A percentile compares a stretch with the other conserved stretches of the same genome.
Evolutionary conservation across 2,329 filamentous ascomycete genomes (phyloP).

Genomic region (Colletotrichum siamense): DNA sequence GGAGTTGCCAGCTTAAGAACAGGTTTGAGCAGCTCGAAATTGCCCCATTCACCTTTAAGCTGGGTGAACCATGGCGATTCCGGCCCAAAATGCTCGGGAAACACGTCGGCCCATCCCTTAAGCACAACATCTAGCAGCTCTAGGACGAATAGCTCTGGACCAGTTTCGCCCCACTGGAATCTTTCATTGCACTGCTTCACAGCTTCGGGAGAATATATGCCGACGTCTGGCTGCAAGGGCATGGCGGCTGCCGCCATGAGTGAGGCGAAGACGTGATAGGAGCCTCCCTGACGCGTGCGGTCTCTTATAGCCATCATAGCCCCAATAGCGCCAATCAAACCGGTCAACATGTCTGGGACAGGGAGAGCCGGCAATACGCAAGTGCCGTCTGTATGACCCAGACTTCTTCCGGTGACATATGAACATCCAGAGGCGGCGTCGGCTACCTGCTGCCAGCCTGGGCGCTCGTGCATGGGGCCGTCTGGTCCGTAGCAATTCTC

Average conservation of each 20-base stretch:
- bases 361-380: neutral
- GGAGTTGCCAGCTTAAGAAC: neutral
- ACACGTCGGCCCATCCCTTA: neutral
- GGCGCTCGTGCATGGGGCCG: neutral
- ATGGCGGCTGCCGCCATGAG: neutral
- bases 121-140: neutral
- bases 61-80: neutral
- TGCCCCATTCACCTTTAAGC: neutral
- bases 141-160: neutral
- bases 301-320: neutral
- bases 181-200: neutral
- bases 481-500: neutral
- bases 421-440: neutral
- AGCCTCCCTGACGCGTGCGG: neutral
- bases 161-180: neutral
- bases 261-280: neutral
- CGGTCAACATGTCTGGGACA: neutral
- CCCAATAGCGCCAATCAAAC: neutral
- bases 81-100: neutral
- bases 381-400: neutral
- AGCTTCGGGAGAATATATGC: neutral
- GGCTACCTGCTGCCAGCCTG: neutral
- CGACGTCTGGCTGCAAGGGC: neutral
- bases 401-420: neutral
- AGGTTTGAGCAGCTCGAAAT: neutral